Evolutionary conservation across 148 eudicot species (phyloP).

Genomic region (Fagopyrum homotropicum): DNA sequence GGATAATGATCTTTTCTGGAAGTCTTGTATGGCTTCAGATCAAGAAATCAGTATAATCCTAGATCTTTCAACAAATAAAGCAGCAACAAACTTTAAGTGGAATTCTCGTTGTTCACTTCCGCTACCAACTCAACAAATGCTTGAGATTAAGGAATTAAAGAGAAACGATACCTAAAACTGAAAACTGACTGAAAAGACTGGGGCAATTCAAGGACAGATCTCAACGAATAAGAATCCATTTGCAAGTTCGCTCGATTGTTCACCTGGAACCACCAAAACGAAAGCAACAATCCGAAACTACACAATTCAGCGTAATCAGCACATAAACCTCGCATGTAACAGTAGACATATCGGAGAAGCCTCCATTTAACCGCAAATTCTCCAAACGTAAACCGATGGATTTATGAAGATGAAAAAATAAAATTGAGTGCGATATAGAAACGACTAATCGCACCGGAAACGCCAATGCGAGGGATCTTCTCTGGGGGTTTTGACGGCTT

Average conservation of each 20-base stretch:
- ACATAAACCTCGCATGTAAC: neutral
- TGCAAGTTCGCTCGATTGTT: neutral
- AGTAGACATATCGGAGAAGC: neutral
- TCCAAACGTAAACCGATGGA: neutral
- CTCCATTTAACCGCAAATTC: neutral
- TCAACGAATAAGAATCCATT: slow-evolving; percentile 47
- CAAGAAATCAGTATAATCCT: neutral
- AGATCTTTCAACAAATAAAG: neutral
- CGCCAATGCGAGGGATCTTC: neutral
- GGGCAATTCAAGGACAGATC: slow-evolving; percentile 56
- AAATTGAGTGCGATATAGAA: neutral
- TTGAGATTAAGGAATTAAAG: neutral
- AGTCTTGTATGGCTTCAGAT: neutral
- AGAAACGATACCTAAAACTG: slow-evolving; percentile 57
- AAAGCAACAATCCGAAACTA: neutral
- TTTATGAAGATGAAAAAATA: neutral
- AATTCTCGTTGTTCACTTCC: neutral
- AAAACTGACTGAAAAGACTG: slow-evolving; percentile 47
- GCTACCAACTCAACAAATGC: neutral
- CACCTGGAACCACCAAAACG: neutral
- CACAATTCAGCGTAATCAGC: slow-evolving; percentile 1
- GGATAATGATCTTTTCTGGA: neutral
- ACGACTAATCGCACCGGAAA: neutral
- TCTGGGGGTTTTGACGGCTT: neutral
- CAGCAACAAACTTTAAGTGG: neutral